Conservation (phyloP, 805 yeast species). For the Wickerhamiella nectarea region DNA sequence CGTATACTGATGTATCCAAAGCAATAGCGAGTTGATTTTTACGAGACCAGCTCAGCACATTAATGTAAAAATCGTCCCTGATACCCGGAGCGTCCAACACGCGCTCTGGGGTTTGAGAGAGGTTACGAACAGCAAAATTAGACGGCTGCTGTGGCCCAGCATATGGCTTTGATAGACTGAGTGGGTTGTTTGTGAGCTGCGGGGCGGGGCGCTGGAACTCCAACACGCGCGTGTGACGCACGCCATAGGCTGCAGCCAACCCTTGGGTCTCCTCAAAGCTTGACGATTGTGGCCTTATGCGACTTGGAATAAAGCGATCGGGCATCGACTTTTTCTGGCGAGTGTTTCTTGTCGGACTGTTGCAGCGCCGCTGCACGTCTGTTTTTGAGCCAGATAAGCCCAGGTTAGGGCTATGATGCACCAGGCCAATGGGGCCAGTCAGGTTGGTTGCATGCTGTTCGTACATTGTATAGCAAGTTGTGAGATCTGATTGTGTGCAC, state of each 20-base stretch:
- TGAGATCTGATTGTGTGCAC: too few relatives aligned
- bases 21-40: constrained; percentile 80
- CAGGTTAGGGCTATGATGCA: constrained; percentile 3
- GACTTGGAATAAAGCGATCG: constrained; percentile 9
- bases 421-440: neutral
- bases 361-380: neutral
- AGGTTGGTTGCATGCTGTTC: too few relatives aligned
- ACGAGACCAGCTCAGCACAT: constrained; percentile 75
- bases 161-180: constrained; percentile 26
- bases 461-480: too few relatives aligned
- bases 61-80: constrained; percentile 81
- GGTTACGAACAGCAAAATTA: too few relatives aligned
- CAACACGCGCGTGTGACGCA: constrained; percentile 66
- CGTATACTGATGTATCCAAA: constrained; percentile 64
- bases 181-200: constrained; percentile 28
- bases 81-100: constrained; percentile 94
- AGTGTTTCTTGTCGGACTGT: neutral
- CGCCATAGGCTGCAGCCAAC: constrained; percentile 86
- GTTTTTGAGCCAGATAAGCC: constrained; percentile 1
- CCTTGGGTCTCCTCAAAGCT: constrained; percentile 7
- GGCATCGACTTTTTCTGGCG: neutral
- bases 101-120: constrained; percentile 81
- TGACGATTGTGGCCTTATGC: constrained; percentile 4
- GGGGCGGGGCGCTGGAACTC: constrained; percentile 86
- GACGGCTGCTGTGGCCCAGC: too few relatives aligned